Base-by-base conservation (phyloP, 2,329 filamentous ascomycete species). In the Sporothrix variecibatus region DNA sequence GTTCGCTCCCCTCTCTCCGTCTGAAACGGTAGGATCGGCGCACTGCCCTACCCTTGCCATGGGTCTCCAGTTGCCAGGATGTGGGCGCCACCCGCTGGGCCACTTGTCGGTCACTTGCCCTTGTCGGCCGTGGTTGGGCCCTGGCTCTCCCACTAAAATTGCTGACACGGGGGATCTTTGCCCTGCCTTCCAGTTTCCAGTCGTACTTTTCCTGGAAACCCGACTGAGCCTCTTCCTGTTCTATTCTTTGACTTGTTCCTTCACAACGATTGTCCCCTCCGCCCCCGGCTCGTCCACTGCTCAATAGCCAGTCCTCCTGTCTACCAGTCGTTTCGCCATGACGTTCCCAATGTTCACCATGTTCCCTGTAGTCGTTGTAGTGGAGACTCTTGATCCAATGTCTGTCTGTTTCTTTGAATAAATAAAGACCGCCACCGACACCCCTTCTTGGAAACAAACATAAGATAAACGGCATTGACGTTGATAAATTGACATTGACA, bases 141-240 rank as follows among this genome's bases (percentile, higher is more conserved):
- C 56, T 34, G 56, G n/a, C 20, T 28, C 58, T n/a, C 58, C 15
- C 58, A 9, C 58, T 62, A 62, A n/a, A 38, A 20, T n/a, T 62
- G 31, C 58, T 38, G 58, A 62, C 58, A 62, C 53, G 28, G 58
- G 58, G 58, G 56, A 38, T 62, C 58, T 38, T 15, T 62, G 31
- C 58, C 58, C 58, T 38, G 17, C 6, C 7, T n/a, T 12, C 17
- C 28, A 11, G 43, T 46, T 31, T 58, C 9, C 23, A 3, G 23
- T 28, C 53, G 40, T 46, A 9, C 20, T 3, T n/a, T 62, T 38
- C 28, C 56, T 8, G 56, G 23, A 56, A n/a, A 26, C 23, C n/a
- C 51, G 23, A 56, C 56, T 34, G 56, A 62, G 17, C 56, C 28
- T 34, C 49, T 51, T 56, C 53, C 53, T 56, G 53, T 28, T 56